These are phyloP conservation scores for Mentha longifolia DNA, from an alignment of 257 asterid genomes.

Conservation along the genomic window DNA sequence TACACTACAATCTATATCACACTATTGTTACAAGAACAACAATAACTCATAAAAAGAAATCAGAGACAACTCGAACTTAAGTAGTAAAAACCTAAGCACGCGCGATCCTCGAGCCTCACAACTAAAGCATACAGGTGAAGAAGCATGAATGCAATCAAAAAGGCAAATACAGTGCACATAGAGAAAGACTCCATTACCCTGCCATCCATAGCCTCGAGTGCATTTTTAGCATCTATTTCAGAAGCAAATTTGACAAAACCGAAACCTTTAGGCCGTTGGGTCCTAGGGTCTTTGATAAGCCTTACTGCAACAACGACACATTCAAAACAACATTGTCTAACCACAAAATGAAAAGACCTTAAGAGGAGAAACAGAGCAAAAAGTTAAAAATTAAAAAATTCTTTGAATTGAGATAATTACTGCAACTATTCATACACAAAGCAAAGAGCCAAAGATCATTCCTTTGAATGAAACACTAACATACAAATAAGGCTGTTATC, in stretches of 20 bases:
- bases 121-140: neutral
- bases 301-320: conserved; percentile 48
- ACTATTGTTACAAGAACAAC: neutral
- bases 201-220: conserved; percentile 66
- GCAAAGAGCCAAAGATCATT: neutral
- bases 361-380: neutral
- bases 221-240: conserved; percentile 62
- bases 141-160: neutral
- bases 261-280: conserved; percentile 75
- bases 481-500: neutral
- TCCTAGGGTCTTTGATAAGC: conserved; percentile 63
- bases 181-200: conserved; percentile 43
- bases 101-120: neutral
- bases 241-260: conserved; percentile 70
- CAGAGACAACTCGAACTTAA: conserved; percentile 17
- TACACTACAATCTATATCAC: neutral
- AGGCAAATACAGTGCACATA: neutral
- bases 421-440: neutral
- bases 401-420: neutral
- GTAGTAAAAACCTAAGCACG: neutral
- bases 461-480: neutral
- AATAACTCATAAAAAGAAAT: neutral
- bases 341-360: too few species aligned
- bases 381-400: neutral
- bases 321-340: neutral